Conservation (phyloP, 2,329 filamentous ascomycete genomes). For the Neofusicoccum sp. region DNA sequence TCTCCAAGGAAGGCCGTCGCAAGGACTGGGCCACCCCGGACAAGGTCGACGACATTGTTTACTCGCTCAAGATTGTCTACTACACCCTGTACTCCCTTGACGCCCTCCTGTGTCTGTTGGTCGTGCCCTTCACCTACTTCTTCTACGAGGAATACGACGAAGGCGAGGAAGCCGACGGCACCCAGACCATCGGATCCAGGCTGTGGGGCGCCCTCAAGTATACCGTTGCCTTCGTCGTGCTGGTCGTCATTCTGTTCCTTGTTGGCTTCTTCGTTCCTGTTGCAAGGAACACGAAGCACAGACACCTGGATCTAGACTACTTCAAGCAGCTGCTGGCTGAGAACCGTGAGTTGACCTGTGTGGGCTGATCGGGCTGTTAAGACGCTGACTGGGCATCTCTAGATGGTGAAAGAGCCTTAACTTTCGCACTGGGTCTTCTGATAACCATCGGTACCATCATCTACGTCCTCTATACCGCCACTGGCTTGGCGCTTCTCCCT, state of each 20-base stretch:
- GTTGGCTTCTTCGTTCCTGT: slow-evolving; percentile 93
- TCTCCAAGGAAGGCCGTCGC: slow-evolving; percentile 74
- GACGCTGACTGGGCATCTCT: neutral
- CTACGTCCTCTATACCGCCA: slow-evolving; percentile 86
- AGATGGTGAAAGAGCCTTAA: slow-evolving; percentile 88
- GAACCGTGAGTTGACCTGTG: slow-evolving; percentile 62
- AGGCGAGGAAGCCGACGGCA: slow-evolving; percentile 78
- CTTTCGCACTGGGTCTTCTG: slow-evolving; percentile 86
- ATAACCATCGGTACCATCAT: slow-evolving; percentile 83
- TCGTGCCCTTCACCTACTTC: slow-evolving; percentile 96
- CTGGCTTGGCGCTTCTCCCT: slow-evolving; percentile 85
- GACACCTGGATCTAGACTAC: slow-evolving; percentile 82
- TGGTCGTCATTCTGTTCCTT: slow-evolving; percentile 82
- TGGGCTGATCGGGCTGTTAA: neutral
- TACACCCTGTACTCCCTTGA: slow-evolving; percentile 92
- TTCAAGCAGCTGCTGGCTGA: slow-evolving; percentile 83
- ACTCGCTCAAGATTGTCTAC: slow-evolving; percentile 85
- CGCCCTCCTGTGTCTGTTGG: slow-evolving; percentile 81
- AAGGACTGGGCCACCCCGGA: slow-evolving; percentile 94
- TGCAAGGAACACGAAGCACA: slow-evolving; percentile 63
- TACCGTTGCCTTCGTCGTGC: slow-evolving; percentile 78
- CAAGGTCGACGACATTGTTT: slow-evolving; percentile 74
- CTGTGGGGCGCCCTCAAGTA: slow-evolving; percentile 89
- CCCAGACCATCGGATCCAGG: slow-evolving; percentile 69
- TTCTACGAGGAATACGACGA: slow-evolving; percentile 98